These are phyloP conservation scores for Didymella lethalis DNA, from an alignment of 2,329 filamentous ascomycete species.

Conservation along the genomic window DNA sequence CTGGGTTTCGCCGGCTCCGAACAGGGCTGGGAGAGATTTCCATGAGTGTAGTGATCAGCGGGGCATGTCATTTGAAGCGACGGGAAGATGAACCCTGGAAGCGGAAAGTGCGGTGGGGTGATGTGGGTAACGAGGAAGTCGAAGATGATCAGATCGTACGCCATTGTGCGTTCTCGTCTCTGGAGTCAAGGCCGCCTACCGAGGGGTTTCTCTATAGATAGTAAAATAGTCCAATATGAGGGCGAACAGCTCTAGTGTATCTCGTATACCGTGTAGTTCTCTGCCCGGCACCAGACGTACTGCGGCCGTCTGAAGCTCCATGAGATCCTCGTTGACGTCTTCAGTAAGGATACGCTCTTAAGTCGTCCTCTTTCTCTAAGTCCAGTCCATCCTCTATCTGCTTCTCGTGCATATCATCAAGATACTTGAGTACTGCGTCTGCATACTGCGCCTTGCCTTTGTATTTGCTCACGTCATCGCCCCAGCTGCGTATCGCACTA, in stretches of 20 bases:
- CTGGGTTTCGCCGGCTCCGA: conserved; percentile 75
- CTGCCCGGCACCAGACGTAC: background rate
- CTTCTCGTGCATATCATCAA: conserved; percentile 77
- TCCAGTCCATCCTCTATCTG: conserved; percentile 74
- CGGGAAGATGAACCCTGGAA: conserved; percentile 24
- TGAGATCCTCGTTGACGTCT: background rate
- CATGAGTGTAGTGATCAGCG: conserved; percentile 58
- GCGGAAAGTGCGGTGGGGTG: conserved; percentile 26
- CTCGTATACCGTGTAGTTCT: background rate
- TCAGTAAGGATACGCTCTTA: conserved; percentile 67
- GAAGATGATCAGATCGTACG: conserved; percentile 7
- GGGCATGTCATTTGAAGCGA: conserved; percentile 31
- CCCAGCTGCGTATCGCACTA: conserved; percentile 82
- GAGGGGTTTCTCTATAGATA: conserved; percentile 11
- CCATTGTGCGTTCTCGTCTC: conserved; percentile 23
- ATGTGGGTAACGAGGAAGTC: conserved; percentile 13
- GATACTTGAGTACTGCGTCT: conserved; percentile 75
- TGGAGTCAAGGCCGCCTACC: conserved; percentile 14
- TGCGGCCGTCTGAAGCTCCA: background rate
- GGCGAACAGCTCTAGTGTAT: too few species aligned
- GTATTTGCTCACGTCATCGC: conserved; percentile 76
- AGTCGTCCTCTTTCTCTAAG: conserved; percentile 64
- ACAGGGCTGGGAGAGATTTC: conserved; percentile 75
- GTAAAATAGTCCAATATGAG: too few species aligned
- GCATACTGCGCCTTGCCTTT: conserved; percentile 80